Percentiles rank a stretch among this genome's conserved stretches.
Evolutionary conservation across 306 rosid species (phyloP).

Genomic region (Cicer cuneatum): DNA sequence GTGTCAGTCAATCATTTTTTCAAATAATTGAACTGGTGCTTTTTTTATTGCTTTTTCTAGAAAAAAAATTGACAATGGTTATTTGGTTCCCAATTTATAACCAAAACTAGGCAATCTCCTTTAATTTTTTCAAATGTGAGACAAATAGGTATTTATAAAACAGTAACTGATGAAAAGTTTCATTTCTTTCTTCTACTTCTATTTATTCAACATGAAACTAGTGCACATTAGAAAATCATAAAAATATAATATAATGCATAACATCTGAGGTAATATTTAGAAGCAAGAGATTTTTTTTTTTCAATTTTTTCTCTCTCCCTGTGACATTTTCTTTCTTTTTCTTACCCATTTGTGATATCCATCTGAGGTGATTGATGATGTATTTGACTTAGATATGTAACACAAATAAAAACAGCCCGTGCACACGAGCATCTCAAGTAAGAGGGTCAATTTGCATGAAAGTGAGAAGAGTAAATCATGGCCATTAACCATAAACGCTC

Average conservation of each 20-base stretch:
- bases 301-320: background rate
- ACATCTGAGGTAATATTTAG: background rate
- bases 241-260: background rate
- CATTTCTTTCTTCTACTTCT: constrained; percentile 19
- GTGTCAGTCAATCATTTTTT: background rate
- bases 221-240: background rate
- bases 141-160: background rate
- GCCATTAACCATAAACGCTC: background rate
- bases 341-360: background rate
- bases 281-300: background rate
- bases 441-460: background rate
- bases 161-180: background rate
- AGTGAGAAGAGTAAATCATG: background rate
- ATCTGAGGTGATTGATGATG: background rate
- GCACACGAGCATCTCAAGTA: background rate
- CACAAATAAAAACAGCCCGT: background rate
- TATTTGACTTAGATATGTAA: background rate
- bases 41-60: background rate
- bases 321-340: background rate
- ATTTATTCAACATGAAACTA: background rate
- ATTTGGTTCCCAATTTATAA: constrained; percentile 21
- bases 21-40: background rate
- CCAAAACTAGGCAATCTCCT: constrained; percentile 4
- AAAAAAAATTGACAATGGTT: background rate
- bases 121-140: background rate